Percentiles rank a stretch among this genome's conserved stretches.
Evolutionary conservation across 768 basidiomycete genomes (phyloP).

Genomic region (Boletus bicolor): DNA sequence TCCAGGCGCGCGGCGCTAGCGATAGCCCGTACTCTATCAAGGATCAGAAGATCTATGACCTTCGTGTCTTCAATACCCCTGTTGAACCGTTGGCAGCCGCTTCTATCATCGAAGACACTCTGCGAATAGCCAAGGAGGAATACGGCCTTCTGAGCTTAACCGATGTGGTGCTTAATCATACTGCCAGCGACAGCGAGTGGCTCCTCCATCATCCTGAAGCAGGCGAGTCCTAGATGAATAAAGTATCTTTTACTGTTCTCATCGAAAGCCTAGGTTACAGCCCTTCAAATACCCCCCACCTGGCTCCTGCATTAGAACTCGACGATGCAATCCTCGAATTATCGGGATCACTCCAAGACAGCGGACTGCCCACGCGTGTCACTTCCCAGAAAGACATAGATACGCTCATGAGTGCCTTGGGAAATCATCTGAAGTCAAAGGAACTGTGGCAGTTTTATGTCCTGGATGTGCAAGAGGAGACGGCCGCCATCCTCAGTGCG

Average conservation of each 20-base stretch:
- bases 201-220: constrained; percentile 93
- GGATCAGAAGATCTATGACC: constrained; percentile 81
- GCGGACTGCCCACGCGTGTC: constrained; percentile 71
- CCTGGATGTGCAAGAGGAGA: constrained; percentile 67
- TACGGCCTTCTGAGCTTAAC: constrained; percentile 88
- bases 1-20: constrained; percentile 87
- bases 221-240: constrained; percentile 45
- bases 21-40: constrained; percentile 93
- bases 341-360: constrained; percentile 58
- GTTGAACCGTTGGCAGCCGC: constrained; percentile 50
- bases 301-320: constrained; percentile 88
- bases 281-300: constrained; percentile 86
- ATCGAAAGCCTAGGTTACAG: constrained; percentile 64
- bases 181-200: constrained; percentile 92
- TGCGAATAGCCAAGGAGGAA: constrained; percentile 73
- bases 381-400: constrained; percentile 67
- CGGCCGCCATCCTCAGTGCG: constrained; percentile 44
- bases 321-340: constrained; percentile 85
- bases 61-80: constrained; percentile 56
- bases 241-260: not conserved
- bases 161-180: constrained; percentile 97
- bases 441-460: constrained; percentile 96
- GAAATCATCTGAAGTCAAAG: constrained; percentile 55
- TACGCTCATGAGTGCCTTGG: constrained; percentile 60
- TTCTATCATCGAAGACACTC: constrained; percentile 56